Base-by-base conservation (phyloP, 768 basidiomycete genomes). In the Lanmaoa pseudosensibilis region DNA sequence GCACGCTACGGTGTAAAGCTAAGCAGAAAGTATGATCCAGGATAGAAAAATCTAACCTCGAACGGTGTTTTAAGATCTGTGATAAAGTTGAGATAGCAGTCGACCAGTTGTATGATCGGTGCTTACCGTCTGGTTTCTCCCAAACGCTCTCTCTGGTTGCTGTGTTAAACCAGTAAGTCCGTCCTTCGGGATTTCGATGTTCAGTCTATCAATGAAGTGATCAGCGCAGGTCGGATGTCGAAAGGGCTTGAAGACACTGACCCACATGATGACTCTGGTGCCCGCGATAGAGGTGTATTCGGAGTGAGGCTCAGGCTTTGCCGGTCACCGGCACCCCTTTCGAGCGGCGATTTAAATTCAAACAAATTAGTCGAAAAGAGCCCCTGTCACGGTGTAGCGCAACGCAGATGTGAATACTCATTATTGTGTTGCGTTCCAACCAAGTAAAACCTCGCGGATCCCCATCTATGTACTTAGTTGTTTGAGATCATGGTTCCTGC, bases 111-210 rank as follows among this genome's bases (percentile, higher is more conserved):
- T 38, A 46, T 32, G 51, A 54, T 52, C 10, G 30, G 50, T 48
- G 65, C 81, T 64, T 64, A 90, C 90, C 91, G 71, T 95, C 92
- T 57, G 97, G 97, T 70, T 98, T 99, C 75, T 98, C 95, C 96
- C 95, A 98, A 50, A 95, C 93, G 68, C 94, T 96, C 65, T 92
- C 90, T 65, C 88, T 85, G 4, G 89, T 91, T 11, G 78, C 81
- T 0, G 92, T 86, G 69, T 97, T 94, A 74, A 94, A 94, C 95
- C 95, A 98, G 68, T 98, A 98, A 0, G 92, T 93, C n/a, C 94
- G 80, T n/a, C 94, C 94, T 68, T 97, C 96, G 2, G 92, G 87
- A 74, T 95, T 96, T 34, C 90, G 86, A 74, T 97, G 92, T 69
- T 96, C 94, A 3, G 92, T 94, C 94, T 95, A 60, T 1, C 36